Evolutionary conservation across 768 basidiomycete species (phyloP).

Genomic region (Mycena vitilis): DNA sequence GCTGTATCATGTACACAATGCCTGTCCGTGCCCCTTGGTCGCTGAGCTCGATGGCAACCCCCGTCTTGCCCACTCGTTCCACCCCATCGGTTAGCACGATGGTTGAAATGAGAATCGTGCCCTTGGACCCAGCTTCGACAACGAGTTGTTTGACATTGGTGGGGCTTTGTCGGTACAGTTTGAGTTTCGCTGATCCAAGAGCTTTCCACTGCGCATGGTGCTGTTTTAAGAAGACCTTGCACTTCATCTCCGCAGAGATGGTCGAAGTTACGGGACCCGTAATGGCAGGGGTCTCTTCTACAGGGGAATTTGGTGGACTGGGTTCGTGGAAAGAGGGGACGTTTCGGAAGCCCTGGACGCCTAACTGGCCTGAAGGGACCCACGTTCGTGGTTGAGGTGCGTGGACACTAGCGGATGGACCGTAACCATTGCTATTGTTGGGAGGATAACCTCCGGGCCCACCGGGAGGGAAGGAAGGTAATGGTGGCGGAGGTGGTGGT

Average conservation of each 20-base stretch:
- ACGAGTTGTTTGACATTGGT: constrained; percentile 97
- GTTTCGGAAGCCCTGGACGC: constrained; percentile 62
- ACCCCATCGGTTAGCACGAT: constrained; percentile 97
- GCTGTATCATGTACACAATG: constrained; percentile 96
- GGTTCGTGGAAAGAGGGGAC: constrained; percentile 71
- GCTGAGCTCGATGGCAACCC: constrained; percentile 95
- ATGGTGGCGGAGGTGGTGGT: constrained; percentile 50
- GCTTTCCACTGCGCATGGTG: constrained; percentile 99
- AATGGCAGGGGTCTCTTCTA: constrained; percentile 61
- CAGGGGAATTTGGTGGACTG: constrained; percentile 89
- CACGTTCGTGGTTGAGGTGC: constrained; percentile 63
- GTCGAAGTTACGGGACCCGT: constrained; percentile 80
- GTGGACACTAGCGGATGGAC: constrained; percentile 52
- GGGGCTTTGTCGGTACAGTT: constrained; percentile 86
- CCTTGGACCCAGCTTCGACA: constrained; percentile 85
- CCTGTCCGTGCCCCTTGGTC: constrained; percentile 93
- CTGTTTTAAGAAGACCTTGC: constrained; percentile 97
- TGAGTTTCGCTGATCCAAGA: constrained; percentile 87
- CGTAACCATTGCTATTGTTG: constrained; percentile 39
- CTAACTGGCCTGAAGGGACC: constrained; percentile 72
- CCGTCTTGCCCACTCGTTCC: constrained; percentile 98
- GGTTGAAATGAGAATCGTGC: constrained; percentile 88
- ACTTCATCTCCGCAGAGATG: constrained; percentile 93
- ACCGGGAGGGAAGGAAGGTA: constrained; percentile 55
- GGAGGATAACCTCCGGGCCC: constrained; percentile 41